Evolutionary conservation across 805 yeast species (phyloP).

Genomic region (Starmerella sirachaensis): DNA sequence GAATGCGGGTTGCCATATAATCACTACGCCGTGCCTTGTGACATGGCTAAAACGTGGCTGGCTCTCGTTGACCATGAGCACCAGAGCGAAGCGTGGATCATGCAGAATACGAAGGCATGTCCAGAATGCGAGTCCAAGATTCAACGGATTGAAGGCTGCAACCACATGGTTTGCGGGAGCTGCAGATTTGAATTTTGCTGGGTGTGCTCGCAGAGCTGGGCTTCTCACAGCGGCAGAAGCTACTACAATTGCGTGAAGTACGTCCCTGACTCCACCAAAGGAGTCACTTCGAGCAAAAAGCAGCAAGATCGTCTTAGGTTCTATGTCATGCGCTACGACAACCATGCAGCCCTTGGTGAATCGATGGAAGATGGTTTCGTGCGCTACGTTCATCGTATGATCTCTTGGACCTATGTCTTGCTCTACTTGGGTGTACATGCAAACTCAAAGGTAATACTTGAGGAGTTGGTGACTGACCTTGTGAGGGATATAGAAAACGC

Average conservation of each 20-base stretch:
- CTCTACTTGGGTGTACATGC: slow-evolving; percentile 49
- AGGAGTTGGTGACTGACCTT: slow-evolving; percentile 54
- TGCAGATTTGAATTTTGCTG: slow-evolving; percentile 82
- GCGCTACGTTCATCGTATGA: slow-evolving; percentile 55
- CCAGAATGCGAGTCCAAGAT: slow-evolving; percentile 70
- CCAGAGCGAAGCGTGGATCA: slow-evolving; percentile 79
- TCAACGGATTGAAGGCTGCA: slow-evolving; percentile 94
- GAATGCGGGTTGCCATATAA: slow-evolving; percentile 54
- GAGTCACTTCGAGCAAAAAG: slow-evolving; percentile 2
- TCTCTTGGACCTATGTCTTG: slow-evolving; percentile 86
- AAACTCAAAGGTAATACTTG: slow-evolving; percentile 49
- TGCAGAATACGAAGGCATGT: slow-evolving; percentile 72
- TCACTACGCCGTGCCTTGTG: slow-evolving; percentile 80
- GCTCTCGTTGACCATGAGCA: slow-evolving; percentile 74
- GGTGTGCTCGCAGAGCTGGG: slow-evolving; percentile 78
- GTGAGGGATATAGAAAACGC: slow-evolving; percentile 52
- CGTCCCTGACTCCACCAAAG: background rate
- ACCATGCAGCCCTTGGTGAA: slow-evolving; percentile 11
- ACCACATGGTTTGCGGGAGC: slow-evolving; percentile 81
- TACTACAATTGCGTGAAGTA: slow-evolving; percentile 51
- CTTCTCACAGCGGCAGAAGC: slow-evolving; percentile 42
- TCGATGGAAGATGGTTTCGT: background rate
- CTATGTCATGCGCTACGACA: slow-evolving; percentile 9
- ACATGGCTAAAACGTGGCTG: slow-evolving; percentile 57
- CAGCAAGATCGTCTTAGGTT: slow-evolving; percentile 6